phyloP scores from a whole-genome alignment of 2,329 filamentous ascomycete genomes.

The Paecilomyces dactylethromorphus region DNA sequence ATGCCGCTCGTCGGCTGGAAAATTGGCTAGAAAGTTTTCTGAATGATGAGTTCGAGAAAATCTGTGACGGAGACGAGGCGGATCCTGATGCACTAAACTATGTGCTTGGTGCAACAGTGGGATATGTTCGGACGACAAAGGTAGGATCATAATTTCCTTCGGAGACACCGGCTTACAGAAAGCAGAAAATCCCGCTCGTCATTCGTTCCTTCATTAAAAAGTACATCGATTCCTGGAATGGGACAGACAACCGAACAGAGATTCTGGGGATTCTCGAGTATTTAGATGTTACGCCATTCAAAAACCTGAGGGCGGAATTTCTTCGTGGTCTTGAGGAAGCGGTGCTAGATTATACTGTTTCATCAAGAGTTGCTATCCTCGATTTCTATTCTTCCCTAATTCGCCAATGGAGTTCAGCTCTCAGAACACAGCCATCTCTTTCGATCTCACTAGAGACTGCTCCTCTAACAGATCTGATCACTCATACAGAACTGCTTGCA shows the following conservation, averaged over 20 bases:
- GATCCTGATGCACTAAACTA: constrained; percentile 28
- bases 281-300: constrained; percentile 21
- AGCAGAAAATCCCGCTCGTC: constrained; percentile 25
- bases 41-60: constrained; percentile 27
- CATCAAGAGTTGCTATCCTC: constrained; percentile 56
- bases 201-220: constrained; percentile 34
- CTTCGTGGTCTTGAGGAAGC: constrained; percentile 35
- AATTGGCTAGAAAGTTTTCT: constrained; percentile 35
- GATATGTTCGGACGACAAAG: constrained; percentile 32
- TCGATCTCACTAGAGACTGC: constrained; percentile 17
- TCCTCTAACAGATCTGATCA: constrained; percentile 40
- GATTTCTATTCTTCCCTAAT: constrained; percentile 62
- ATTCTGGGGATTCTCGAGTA: constrained; percentile 29
- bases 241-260: constrained; percentile 45
- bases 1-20: constrained; percentile 32
- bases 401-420: constrained; percentile 43
- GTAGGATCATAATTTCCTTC: constrained; percentile 13
- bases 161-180: constrained; percentile 2
- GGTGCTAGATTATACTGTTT: constrained; percentile 28
- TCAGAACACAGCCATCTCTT: constrained; percentile 21
- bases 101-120: constrained; percentile 25
- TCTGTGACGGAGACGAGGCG: constrained; percentile 41
- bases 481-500: constrained; percentile 47
- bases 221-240: constrained; percentile 59
- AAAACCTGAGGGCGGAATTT: constrained; percentile 29